Conservation (phyloP, 352 stramenopile genomes). For the Globisporangium echinulatum region DNA sequence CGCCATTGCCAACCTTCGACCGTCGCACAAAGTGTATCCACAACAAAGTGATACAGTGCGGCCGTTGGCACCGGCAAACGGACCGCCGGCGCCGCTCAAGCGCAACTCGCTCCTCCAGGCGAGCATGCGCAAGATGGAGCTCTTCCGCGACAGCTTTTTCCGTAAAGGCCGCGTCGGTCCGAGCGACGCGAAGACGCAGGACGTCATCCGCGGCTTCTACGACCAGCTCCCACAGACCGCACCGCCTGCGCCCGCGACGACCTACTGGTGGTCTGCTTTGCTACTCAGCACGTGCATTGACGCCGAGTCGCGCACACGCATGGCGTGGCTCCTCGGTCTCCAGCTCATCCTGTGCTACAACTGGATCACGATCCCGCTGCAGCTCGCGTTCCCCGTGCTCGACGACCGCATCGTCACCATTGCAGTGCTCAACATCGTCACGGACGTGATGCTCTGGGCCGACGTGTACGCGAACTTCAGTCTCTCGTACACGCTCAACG, state of each 20-base stretch:
- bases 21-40: not conserved
- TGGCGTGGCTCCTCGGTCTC: constrained; percentile 40
- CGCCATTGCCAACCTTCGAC: not conserved
- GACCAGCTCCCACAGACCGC: constrained; percentile 31
- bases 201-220: constrained; percentile 54
- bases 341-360: constrained; percentile 42
- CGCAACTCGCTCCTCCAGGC: constrained; percentile 13
- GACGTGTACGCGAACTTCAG: constrained; percentile 48
- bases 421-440: constrained; percentile 21
- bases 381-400: constrained; percentile 40
- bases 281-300: constrained; percentile 29
- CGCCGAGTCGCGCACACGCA: constrained; percentile 30
- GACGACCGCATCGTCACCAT: constrained; percentile 23
- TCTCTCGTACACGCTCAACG: constrained; percentile 40
- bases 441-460: constrained; percentile 31
- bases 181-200: constrained; percentile 16
- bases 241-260: constrained; percentile 4
- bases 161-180: constrained; percentile 18
- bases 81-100: not conserved
- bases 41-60: not conserved
- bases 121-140: constrained; percentile 18
- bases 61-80: not conserved
- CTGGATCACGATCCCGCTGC: constrained; percentile 40
- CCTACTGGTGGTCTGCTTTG: constrained; percentile 30
- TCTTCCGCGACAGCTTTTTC: constrained; percentile 31